Percentiles rank a stretch among this genome's conserved stretches.
These are phyloP conservation scores for Naganishia randhawae DNA, from an alignment of 768 basidiomycete species.

Conservation along the genomic window DNA sequence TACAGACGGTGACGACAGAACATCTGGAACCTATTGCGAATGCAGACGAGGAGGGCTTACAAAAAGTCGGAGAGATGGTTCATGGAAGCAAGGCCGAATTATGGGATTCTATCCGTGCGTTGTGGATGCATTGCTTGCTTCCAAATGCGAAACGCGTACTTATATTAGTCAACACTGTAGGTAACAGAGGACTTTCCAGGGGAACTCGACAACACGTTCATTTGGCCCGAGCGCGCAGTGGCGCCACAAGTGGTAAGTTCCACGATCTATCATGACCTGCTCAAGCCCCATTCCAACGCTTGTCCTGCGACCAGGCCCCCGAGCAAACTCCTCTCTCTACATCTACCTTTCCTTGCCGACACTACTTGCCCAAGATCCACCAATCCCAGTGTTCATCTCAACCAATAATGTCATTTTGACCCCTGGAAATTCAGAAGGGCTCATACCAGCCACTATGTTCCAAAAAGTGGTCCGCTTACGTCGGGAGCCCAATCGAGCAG, in stretches of 20 bases:
- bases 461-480: slow-evolving; percentile 59
- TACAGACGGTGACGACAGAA: slow-evolving; percentile 40
- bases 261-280: too few relatives aligned
- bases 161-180: too few relatives aligned
- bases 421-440: slow-evolving; percentile 66
- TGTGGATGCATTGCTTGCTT: not conserved
- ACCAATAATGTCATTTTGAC: slow-evolving; percentile 85
- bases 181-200: slow-evolving; percentile 66
- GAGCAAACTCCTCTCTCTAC: slow-evolving; percentile 68
- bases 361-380: slow-evolving; percentile 30
- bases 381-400: slow-evolving; percentile 64
- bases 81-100: slow-evolving; percentile 46
- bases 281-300: too few relatives aligned
- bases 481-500: slow-evolving; percentile 14
- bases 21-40: slow-evolving; percentile 38
- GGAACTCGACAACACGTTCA: slow-evolving; percentile 93
- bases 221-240: slow-evolving; percentile 68
- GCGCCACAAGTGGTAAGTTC: slow-evolving; percentile 69
- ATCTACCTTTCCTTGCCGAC: slow-evolving; percentile 75
- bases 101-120: slow-evolving; percentile 46
- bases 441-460: slow-evolving; percentile 65
- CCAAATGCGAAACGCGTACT: too few relatives aligned
- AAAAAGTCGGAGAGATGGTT: slow-evolving; percentile 56
- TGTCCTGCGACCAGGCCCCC: slow-evolving; percentile 63
- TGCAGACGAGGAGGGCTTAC: slow-evolving; percentile 57